phyloP scores from a whole-genome alignment of 106 monocot genomes.

The Acanthochlamys bracteata region DNA sequence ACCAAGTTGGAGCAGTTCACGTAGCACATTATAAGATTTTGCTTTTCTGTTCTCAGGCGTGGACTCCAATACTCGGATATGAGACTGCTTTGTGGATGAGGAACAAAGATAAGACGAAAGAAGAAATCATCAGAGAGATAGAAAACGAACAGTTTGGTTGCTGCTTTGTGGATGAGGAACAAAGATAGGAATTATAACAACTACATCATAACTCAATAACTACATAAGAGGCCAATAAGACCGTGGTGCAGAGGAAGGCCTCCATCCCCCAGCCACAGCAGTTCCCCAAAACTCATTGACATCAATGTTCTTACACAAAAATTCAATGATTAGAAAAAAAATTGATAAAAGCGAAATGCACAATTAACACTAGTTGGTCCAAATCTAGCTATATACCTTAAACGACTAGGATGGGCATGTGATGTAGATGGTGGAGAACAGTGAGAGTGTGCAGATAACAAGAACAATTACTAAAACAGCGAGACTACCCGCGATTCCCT shows the following conservation, averaged over 20 bases:
- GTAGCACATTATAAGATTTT: no score
- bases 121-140: no score
- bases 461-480: not conserved
- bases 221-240: conserved; percentile 79
- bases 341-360: not conserved
- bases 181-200: no score
- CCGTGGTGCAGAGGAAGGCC: conserved; percentile 89
- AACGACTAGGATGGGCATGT: not conserved
- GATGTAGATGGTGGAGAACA: not conserved
- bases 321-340: conserved; percentile 1
- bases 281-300: conserved; percentile 74
- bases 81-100: no score
- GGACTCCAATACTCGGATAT: conserved; percentile 77
- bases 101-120: no score
- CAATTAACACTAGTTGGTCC: no score
- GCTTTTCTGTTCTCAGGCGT: no score
- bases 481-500: not conserved
- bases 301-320: conserved; percentile 44
- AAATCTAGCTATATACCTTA: not conserved
- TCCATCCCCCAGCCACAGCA: conserved; percentile 79
- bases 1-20: no score
- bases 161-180: no score
- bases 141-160: no score
- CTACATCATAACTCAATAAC: not conserved
- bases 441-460: not conserved